Evolutionary conservation across 2,329 filamentous ascomycete genomes (phyloP), one percentile per base, ranked within the genome.

Genomic region (Hortaea sp.): DNA sequence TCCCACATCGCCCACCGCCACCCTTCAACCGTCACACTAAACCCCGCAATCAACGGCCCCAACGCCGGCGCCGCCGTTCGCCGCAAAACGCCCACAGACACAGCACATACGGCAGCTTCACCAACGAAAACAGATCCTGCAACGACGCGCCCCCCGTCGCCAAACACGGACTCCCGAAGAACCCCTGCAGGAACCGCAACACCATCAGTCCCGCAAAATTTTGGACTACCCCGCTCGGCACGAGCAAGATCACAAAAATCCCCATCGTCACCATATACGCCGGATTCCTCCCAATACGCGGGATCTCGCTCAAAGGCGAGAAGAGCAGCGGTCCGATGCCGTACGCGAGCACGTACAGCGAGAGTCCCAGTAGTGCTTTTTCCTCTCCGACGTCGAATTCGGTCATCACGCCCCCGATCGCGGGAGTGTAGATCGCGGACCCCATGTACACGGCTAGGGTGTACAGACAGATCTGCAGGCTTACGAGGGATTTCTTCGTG

Each of bases 1-100:
- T 82, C 77, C 69, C 76, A 80, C 10, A 79, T 66, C 0, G 76
- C 75, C 79, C 79, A 84, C n/a, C 78, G 70, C 79, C 79, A 84
- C 29, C 60, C 55, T 61, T 77, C 70, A 4, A 68, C 73, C 1
- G 71, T 69, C 5, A 82, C 77, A 4, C 75, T 70, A 60, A 79
- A 84, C 4, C 78, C 79, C 2, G 73, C 74, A 5, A 84, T 65
- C 0, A 83, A 62, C 2, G 80, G 79, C 0, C 80, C 80, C 0
- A 84, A 68, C 7, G 79, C 78, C 0, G 74, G 76, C 1, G 32
- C 32, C n/a, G 32, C 32, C 32, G 32, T 2, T 69, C 0, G 68
- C 68, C 0, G 68, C 65, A n/a, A 70, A 70, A 62, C 0, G 68
- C 67, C 69, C 69, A 72, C 0, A 70, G 53, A 1, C 62, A 66